phyloP scores from a whole-genome alignment of 2,329 filamentous ascomycete species.

The Raffaelea ambrosiae region DNA sequence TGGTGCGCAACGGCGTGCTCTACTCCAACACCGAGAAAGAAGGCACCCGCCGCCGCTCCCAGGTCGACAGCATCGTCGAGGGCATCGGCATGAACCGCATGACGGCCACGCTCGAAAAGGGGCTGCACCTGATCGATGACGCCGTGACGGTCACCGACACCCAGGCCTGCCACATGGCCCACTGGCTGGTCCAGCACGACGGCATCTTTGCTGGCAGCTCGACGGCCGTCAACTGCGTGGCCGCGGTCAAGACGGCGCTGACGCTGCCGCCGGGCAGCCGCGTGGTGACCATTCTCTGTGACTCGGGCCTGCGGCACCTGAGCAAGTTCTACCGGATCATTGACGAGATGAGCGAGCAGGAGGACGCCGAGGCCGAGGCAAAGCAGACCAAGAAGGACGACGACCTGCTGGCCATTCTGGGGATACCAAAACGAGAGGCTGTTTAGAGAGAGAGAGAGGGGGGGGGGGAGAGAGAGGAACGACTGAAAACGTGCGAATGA shows the following conservation, averaged over 20 bases:
- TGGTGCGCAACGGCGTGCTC: constrained; percentile 90
- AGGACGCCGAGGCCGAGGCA: constrained; percentile 18
- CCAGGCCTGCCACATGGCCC: constrained; percentile 88
- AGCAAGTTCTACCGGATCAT: constrained; percentile 79
- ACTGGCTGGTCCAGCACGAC: constrained; percentile 91
- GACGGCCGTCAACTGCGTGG: constrained; percentile 92
- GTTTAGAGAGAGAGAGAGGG: background rate
- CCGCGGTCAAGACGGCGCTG: constrained; percentile 61
- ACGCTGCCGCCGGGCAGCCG: constrained; percentile 51
- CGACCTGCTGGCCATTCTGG: constrained; percentile 42
- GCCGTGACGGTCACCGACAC: constrained; percentile 81
- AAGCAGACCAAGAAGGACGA: constrained; percentile 9
- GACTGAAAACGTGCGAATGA: too few relatives aligned
- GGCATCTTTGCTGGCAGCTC: constrained; percentile 92
- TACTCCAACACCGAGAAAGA: constrained; percentile 83
- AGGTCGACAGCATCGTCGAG: constrained; percentile 94
- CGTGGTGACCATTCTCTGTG: constrained; percentile 78
- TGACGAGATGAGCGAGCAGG: constrained; percentile 48
- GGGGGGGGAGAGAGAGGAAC: too few relatives aligned
- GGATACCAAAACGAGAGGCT: constrained; percentile 23
- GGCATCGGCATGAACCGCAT: constrained; percentile 91
- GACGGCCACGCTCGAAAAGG: constrained; percentile 88
- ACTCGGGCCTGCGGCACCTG: constrained; percentile 72
- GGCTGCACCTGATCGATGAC: constrained; percentile 79
- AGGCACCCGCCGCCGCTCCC: constrained; percentile 78